Percentiles rank a stretch among this genome's conserved stretches.
Evolutionary conservation across 2,329 filamentous ascomycete genomes (phyloP).

Genomic region (Albifimbria verrucaria): DNA sequence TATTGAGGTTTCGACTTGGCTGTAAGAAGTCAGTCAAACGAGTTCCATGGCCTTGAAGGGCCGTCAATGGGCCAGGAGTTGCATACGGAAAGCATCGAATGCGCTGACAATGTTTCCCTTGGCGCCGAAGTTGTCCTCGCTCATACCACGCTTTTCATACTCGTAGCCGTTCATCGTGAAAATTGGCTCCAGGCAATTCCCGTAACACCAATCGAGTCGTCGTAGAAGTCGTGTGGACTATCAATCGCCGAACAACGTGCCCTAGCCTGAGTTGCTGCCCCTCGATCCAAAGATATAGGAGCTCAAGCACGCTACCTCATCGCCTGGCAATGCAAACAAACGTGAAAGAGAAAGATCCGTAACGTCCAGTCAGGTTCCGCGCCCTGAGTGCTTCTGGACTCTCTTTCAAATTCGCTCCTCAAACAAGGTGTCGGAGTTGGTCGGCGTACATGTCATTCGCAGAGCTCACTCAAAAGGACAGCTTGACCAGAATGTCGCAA

Average conservation of each 20-base stretch:
- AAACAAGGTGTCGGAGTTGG: background rate
- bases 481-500: background rate
- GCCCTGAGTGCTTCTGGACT: background rate
- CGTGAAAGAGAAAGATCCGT: background rate
- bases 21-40: constrained; percentile 33
- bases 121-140: constrained; percentile 79
- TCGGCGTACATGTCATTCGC: background rate
- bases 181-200: background rate
- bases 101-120: constrained; percentile 71
- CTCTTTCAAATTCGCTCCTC: background rate
- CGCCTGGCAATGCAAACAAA: background rate
- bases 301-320: background rate
- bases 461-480: background rate
- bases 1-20: constrained; percentile 97
- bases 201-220: background rate
- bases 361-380: background rate
- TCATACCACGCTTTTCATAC: constrained; percentile 61
- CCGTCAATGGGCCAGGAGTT: background rate
- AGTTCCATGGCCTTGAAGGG: background rate
- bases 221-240: too few relatives aligned
- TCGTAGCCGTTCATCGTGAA: constrained; percentile 73
- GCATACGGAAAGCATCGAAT: constrained; percentile 94
- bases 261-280: background rate
- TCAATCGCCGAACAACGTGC: too few relatives aligned
- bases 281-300: background rate